Evolutionary conservation across 1,284 basidiomycete species (phyloP), one percentile per base, ranked within the genome.

Genomic region (Malassezia nana): DNA sequence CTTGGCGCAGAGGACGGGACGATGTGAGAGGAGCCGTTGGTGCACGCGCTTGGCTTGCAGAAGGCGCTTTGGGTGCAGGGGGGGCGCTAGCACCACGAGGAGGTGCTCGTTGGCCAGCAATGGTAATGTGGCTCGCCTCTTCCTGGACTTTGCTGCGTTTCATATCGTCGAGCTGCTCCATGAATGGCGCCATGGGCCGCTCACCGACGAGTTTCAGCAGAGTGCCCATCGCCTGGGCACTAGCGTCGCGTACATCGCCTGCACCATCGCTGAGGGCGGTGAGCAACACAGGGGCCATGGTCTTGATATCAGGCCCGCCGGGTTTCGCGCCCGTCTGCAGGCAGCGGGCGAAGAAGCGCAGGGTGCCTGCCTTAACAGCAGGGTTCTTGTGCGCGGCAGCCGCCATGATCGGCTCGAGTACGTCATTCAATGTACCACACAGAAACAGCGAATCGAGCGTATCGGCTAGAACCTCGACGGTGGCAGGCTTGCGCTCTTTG

Each of bases 191-290:
- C 59, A 99, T 81, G 10, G 87, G 84, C 25, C 94, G 80, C 74
- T 98, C 92, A 22, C 94, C 94, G 12, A 98, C 82, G 79, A 98
- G 90, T 79, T 89, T 95, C 87, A 94, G 92, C 62, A 98, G 77
- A 0, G 84, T 86, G 8, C 92, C 94, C 28, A 98, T 78, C 64
- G 85, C 87, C 31, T 81, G 80, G 0, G 90, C 90, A 15, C 90
- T 88, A 53, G 91, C 87, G 56, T 86, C 86, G 45, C 94, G 82
- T 20, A 94, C 89, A 26, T 88, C 87, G 69, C 89, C 91, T 54
- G 84, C 85, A 8, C 87, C 83, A 74, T 99, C 94, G 73, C 87
- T 86, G 20, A 95, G 80, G 2, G 92, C 80, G 1, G 77, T 72
- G 4, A 86, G 83, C 6, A 96, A 79, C 2, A 82, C 78, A 58